phyloP scores from a whole-genome alignment of 805 yeast species.

The Yamadazyma takamatsuzukensis region DNA sequence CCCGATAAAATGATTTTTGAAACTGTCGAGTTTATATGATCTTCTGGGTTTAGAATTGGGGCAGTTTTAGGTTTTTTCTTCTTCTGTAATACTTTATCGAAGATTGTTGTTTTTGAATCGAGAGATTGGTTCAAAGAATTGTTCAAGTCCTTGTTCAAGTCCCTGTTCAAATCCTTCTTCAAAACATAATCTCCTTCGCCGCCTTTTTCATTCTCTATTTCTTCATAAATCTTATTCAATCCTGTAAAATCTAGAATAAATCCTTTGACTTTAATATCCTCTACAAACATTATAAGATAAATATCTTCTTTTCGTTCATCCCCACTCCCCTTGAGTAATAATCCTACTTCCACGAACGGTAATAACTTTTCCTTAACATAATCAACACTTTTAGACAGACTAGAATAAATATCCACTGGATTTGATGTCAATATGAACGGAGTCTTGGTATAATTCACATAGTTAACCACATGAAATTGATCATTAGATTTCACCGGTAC shows the following conservation, averaged over 20 bases:
- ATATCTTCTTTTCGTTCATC: conserved; percentile 7
- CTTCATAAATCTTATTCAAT: background rate
- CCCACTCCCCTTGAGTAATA: conserved; percentile 13
- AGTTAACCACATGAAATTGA: conserved; percentile 4
- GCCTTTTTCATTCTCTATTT: background rate
- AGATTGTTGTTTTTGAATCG: too few species aligned
- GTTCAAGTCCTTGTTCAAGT: too few species aligned
- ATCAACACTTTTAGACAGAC: conserved; percentile 11
- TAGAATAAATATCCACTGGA: conserved; percentile 21
- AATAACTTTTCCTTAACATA: conserved; percentile 19
- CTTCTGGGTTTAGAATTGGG: conserved; percentile 21
- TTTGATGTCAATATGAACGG: conserved; percentile 22
- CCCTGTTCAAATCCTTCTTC: too few species aligned
- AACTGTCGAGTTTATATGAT: conserved; percentile 23
- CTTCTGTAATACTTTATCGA: conserved; percentile 33
- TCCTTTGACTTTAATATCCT: conserved; percentile 7
- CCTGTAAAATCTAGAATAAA: conserved; percentile 8
- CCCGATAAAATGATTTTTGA: conserved; percentile 38
- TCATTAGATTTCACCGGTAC: conserved; percentile 6
- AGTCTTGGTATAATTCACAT: conserved; percentile 16
- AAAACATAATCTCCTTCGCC: too few species aligned
- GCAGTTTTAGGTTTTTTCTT: conserved; percentile 13
- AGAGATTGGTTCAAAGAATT: too few species aligned
- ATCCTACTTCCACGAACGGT: conserved; percentile 13
- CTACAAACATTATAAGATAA: conserved; percentile 9